A percentile compares a stretch with the other conserved stretches of the same genome.
phyloP scores from a whole-genome alignment of 192 early-diverging fungal species.

The Polychytrium aggregatum region DNA sequence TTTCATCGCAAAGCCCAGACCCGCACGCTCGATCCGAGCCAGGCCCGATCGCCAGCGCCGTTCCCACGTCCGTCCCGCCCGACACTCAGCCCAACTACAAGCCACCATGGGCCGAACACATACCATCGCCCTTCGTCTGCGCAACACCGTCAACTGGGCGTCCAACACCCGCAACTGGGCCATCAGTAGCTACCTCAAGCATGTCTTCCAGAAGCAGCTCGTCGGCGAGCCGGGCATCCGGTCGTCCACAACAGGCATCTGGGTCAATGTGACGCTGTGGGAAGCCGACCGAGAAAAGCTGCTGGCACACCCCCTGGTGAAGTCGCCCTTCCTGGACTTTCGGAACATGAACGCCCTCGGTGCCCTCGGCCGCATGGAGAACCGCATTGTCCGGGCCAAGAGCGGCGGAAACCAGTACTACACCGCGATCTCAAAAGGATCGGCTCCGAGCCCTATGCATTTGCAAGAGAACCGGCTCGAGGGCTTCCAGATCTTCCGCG shows the following conservation, averaged over 20 bases:
- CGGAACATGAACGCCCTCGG: slow-evolving; percentile 11
- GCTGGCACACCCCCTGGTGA: background rate
- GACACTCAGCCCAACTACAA: too few species aligned
- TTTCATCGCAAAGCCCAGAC: too few species aligned
- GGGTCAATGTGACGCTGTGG: slow-evolving; percentile 38
- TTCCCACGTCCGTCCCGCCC: too few species aligned
- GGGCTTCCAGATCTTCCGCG: slow-evolving; percentile 30
- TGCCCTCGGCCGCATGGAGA: slow-evolving; percentile 29
- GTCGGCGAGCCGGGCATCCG: slow-evolving; percentile 34
- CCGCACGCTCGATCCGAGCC: too few species aligned
- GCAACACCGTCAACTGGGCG: slow-evolving; percentile 37
- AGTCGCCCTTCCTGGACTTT: slow-evolving; percentile 15
- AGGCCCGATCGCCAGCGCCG: too few species aligned
- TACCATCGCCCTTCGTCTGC: slow-evolving; percentile 29
- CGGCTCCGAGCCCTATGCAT: too few species aligned
- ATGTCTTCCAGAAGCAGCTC: slow-evolving; percentile 35
- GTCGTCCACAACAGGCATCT: slow-evolving; percentile 36
- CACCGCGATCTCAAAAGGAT: slow-evolving; percentile 7
- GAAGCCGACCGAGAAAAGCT: background rate
- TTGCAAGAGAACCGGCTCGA: too few species aligned
- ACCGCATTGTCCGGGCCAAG: slow-evolving; percentile 12
- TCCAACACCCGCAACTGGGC: slow-evolving; percentile 33
- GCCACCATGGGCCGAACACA: slow-evolving; percentile 31
- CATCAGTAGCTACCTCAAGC: slow-evolving; percentile 30
- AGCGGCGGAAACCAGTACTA: slow-evolving; percentile 11